Evolutionary conservation across 2,329 filamentous ascomycete species (phyloP), one percentile per base, ranked within the genome.

Genomic region (Cladophialophora carrionii): DNA sequence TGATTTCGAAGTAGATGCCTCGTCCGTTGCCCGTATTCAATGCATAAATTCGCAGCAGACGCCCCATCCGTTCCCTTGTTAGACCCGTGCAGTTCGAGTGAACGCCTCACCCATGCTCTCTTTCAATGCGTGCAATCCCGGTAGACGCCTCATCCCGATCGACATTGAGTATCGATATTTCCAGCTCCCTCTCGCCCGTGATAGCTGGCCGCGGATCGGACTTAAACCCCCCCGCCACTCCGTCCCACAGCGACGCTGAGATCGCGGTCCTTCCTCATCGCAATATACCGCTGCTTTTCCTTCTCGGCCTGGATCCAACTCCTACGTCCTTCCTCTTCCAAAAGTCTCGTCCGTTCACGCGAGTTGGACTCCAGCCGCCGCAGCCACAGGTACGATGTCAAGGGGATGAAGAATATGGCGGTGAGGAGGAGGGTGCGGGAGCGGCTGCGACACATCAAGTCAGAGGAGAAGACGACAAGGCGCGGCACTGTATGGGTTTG

Each of bases 181-280:
- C 5, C n/a, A 6, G 14, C n/a, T 14, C 6, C 17, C 17, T 43
- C 37, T 43, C 37, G 17, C 17, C 17, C 2, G 59, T 52, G 20
- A 52, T 52, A 43, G 48, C 26, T 52, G 22, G 12, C n/a, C n/a
- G 6, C 26, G 3, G 26, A 29, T 29, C 26, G 9, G 22, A 10
- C n/a, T 68, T 57, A 69, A n/a, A 69, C 57, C 10, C 67, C 67
- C n/a, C 67, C 67, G 20, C 67, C 67, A 46, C 67, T 69, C 37
- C 67, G 65, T n/a, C 64, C 64, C 24, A 69, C 67, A 4, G 64
- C 59, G 26, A 69, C 67, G 49, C 64, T 67, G 17, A 69, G 53
- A 29, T 69, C 67, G 31, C 49, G 52, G 3, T 43, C 57, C 14
- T 56, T 56, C 57, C 57, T 51, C n/a, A 49, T 60, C 14, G 57